These are phyloP conservation scores for Didymosphaeria variabile DNA, from an alignment of 2,329 filamentous ascomycete genomes.

Conservation along the genomic window DNA sequence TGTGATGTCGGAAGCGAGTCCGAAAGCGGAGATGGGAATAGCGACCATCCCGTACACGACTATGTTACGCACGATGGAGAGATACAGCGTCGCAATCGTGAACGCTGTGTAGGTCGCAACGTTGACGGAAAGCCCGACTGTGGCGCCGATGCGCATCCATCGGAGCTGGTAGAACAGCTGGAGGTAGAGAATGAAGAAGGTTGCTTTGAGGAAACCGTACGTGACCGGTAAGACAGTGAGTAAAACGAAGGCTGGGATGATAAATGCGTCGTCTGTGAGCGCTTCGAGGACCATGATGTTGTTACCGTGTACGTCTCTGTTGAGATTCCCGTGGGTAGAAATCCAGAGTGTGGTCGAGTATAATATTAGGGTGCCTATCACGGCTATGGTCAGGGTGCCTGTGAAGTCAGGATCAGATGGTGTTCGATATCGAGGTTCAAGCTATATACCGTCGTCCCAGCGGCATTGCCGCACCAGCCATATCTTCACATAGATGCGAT, in stretches of 20 bases:
- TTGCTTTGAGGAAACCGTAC: constrained; percentile 18
- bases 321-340: background rate
- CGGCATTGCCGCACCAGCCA: background rate
- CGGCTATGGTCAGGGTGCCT: background rate
- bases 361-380: background rate
- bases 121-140: constrained; percentile 11
- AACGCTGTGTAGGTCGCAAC: constrained; percentile 9
- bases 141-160: constrained; percentile 18
- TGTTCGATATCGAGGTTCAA: background rate
- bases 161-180: constrained; percentile 17
- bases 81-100: constrained; percentile 3
- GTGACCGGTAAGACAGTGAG: background rate
- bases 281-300: background rate
- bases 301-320: background rate
- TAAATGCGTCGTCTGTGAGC: background rate
- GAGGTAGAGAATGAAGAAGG: constrained; percentile 27
- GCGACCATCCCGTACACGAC: background rate
- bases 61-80: constrained; percentile 1
- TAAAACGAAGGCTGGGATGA: background rate
- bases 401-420: background rate
- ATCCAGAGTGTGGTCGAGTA: background rate
- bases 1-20: constrained; percentile 14
- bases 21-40: constrained; percentile 12
- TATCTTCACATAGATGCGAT: background rate
- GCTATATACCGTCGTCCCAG: constrained; percentile 2